Conservation (phyloP, 352 stramenopile species). For the Phytopythium delawarense region DNA sequence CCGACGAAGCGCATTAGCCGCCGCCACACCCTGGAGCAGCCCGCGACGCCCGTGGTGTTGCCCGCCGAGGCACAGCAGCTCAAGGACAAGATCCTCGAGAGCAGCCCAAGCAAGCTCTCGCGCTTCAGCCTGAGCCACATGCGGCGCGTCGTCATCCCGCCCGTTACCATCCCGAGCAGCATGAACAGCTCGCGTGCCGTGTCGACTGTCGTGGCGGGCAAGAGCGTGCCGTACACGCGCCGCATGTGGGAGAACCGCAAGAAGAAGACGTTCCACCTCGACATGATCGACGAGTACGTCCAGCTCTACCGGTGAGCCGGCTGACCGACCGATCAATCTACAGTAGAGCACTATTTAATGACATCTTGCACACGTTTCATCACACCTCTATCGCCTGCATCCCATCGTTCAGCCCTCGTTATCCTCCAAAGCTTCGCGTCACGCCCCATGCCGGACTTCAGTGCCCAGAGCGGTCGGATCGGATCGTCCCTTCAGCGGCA, state of each 20-base stretch:
- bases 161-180: constrained; percentile 46
- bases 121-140: constrained; percentile 63
- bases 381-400: too few relatives aligned
- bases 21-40: constrained; percentile 29
- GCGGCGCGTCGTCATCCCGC: constrained; percentile 51
- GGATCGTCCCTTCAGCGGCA: background rate
- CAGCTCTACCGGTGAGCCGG: constrained; percentile 27
- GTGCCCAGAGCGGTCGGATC: too few relatives aligned
- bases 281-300: constrained; percentile 47
- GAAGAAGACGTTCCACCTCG: constrained; percentile 35
- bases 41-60: constrained; percentile 19
- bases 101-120: constrained; percentile 33
- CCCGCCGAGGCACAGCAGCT: constrained; percentile 44
- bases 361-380: background rate
- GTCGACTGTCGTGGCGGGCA: constrained; percentile 42
- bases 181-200: constrained; percentile 38
- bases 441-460: too few relatives aligned
- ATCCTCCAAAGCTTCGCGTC: too few relatives aligned
- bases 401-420: too few relatives aligned
- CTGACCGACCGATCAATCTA: background rate
- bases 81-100: constrained; percentile 52
- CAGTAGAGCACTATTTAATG: constrained; percentile 3
- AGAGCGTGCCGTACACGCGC: constrained; percentile 58
- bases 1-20: constrained; percentile 27
- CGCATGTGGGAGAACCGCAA: constrained; percentile 72